Conservation (phyloP, 1,139 yeast species). For the Hansenula lynferdii region DNA sequence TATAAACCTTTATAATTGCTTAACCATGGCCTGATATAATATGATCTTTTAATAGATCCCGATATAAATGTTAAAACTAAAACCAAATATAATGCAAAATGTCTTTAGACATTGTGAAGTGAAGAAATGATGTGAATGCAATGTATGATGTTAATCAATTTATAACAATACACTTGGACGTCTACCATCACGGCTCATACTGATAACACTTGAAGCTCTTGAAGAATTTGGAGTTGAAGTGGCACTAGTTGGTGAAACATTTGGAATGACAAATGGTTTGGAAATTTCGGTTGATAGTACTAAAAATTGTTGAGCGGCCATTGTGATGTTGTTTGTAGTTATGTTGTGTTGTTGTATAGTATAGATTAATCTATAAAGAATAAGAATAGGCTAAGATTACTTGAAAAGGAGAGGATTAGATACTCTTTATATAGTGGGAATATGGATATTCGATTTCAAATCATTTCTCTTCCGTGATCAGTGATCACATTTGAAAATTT, state of each 20-base stretch:
- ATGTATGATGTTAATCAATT: not conserved
- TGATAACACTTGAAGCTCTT: not conserved
- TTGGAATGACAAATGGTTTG: slow-evolving; percentile 61
- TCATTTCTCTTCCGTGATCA: too few relatives aligned
- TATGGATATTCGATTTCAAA: too few relatives aligned
- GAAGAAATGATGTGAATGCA: not conserved
- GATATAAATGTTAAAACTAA: too few relatives aligned
- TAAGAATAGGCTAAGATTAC: not conserved
- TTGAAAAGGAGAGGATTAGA: not conserved
- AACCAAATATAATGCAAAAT: too few relatives aligned
- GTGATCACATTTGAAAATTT: too few relatives aligned
- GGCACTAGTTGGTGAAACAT: slow-evolving; percentile 51
- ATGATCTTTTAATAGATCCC: too few relatives aligned
- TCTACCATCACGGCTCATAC: not conserved
- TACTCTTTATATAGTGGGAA: not conserved
- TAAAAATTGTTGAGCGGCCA: slow-evolving; percentile 35
- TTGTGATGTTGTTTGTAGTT: slow-evolving; percentile 9
- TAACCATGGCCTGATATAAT: too few relatives aligned
- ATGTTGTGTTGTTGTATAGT: slow-evolving; percentile 5
- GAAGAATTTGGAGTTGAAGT: slow-evolving; percentile 1
- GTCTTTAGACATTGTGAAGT: not conserved
- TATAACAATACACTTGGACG: slow-evolving; percentile 3
- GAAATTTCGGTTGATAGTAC: slow-evolving; percentile 51
- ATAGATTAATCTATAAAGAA: not conserved
- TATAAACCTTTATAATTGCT: too few relatives aligned